Conservation (phyloP, 257 asterid genomes). For the Schizonepeta tenuifolia region DNA sequence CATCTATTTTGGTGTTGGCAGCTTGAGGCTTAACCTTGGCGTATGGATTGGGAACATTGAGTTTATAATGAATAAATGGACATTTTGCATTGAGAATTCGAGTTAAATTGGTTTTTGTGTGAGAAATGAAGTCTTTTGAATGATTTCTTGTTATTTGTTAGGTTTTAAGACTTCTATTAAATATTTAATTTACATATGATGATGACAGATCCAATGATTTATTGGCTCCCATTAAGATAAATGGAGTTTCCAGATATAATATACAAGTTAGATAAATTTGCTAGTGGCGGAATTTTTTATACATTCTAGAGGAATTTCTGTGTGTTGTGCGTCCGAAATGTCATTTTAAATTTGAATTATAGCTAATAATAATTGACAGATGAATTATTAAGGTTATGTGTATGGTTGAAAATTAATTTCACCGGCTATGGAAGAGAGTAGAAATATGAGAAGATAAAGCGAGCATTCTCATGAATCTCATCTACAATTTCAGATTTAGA, state of each 20-base stretch:
- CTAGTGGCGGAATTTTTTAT: not conserved
- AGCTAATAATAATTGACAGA: too few species aligned
- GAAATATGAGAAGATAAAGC: too few species aligned
- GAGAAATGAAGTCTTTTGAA: too few species aligned
- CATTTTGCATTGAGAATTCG: not conserved
- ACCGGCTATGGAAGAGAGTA: too few species aligned
- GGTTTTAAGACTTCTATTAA: not conserved
- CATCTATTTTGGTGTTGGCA: constrained; percentile 3
- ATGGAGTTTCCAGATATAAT: not conserved
- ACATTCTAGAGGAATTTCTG: not conserved
- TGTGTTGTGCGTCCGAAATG: not conserved
- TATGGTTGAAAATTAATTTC: too few species aligned
- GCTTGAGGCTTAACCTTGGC: not conserved
- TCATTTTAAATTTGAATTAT: too few species aligned
- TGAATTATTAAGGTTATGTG: too few species aligned
- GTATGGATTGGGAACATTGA: not conserved
- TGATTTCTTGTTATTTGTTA: too few species aligned
- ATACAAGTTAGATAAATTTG: not conserved
- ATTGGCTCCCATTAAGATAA: not conserved
- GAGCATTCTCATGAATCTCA: too few species aligned
- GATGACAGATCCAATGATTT: not conserved
- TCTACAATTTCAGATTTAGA: too few species aligned
- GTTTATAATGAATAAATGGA: not conserved
- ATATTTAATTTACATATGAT: not conserved
- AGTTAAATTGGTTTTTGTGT: not conserved